Evolutionary conservation across 2,329 filamentous ascomycete species (phyloP), one percentile per base, ranked within the genome.

Genomic region (Alternaria viburni): DNA sequence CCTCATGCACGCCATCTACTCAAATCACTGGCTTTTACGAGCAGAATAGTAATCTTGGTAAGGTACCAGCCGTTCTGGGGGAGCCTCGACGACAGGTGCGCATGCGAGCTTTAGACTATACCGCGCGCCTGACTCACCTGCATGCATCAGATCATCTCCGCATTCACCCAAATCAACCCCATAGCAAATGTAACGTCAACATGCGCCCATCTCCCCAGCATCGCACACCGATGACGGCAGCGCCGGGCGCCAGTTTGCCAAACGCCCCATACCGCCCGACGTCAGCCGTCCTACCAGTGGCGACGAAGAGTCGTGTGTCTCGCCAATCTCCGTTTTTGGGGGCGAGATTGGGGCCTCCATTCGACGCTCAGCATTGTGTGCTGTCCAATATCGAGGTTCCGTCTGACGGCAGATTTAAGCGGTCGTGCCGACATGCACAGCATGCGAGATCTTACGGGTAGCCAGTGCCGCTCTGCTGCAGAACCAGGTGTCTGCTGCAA

Each of bases 151-250:
- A 44, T 59, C 36, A 54, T 36, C 15, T 32, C 32, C 41, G 21
- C 56, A 59, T 52, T 50, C 45, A 47, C 61, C 47, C 30, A 41
- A 15, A 54, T 15, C 55, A 50, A 32, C 30, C 45, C 12, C 28
- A 43, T 57, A 21, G 45, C 17, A 49, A 19, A 23, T 43, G 28
- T 28, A 41, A 56, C 52, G 46, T 57, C 30, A 19, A 26, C 36
- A 19, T 56, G 58, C 32, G 51, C 51, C 32, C 57, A 21, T 45
- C 41, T 36, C 57, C 28, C 49, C 41, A 43, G 60, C 63, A 61
- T 52, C 51, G 64, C 67, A 66, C 61, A 71, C 64, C 64, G 69
- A 69, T 71, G 17, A 65, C 54, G 44, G 62, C 46, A 41, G 44
- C 55, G 43, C 46, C 49, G 58, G 44, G 54, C 49, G 49, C 25